Evolutionary conservation across 768 basidiomycete genomes (phyloP).

Genomic region (Postia placenta): DNA sequence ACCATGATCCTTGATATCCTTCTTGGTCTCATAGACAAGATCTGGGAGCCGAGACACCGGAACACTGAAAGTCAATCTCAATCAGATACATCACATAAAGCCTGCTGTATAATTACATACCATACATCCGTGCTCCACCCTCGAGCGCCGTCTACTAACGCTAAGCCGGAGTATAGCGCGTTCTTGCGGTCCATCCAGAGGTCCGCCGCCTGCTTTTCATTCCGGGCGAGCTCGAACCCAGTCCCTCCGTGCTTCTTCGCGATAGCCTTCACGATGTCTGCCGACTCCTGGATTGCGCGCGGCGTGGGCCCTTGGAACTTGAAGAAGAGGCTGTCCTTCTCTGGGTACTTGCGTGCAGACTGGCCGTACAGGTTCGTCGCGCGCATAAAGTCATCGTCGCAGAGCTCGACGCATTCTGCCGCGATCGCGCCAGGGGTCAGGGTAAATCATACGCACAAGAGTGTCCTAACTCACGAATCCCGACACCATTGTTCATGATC

Average conservation of each 20-base stretch:
- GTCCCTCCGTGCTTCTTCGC: conserved; percentile 62
- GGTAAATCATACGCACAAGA: neutral
- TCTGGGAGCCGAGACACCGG: conserved; percentile 66
- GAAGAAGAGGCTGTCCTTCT: conserved; percentile 81
- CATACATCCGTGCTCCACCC: conserved; percentile 92
- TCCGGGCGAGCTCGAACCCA: conserved; percentile 66
- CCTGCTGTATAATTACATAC: conserved; percentile 37
- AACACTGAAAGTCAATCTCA: conserved; percentile 35
- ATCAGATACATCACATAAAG: neutral
- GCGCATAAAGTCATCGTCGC: conserved; percentile 66
- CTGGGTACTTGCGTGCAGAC: conserved; percentile 54
- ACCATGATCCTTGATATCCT: conserved; percentile 58
- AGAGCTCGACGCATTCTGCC: conserved; percentile 78
- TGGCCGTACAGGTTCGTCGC: conserved; percentile 52
- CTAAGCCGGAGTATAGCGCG: conserved; percentile 66
- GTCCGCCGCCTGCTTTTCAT: conserved; percentile 67
- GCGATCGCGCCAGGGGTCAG: neutral
- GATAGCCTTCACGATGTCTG: conserved; percentile 52
- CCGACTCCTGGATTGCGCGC: conserved; percentile 33
- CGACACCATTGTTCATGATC: conserved; percentile 39
- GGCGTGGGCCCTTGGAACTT: conserved; percentile 68
- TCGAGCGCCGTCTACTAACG: conserved; percentile 52
- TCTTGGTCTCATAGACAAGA: conserved; percentile 71
- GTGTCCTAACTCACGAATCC: conserved; percentile 13
- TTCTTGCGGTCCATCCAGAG: conserved; percentile 88